A percentile compares a stretch with the other conserved stretches of the same genome.
phyloP scores from a whole-genome alignment of 495 filamentous ascomycete species.

The Penicillium macrosclerotiorum region DNA sequence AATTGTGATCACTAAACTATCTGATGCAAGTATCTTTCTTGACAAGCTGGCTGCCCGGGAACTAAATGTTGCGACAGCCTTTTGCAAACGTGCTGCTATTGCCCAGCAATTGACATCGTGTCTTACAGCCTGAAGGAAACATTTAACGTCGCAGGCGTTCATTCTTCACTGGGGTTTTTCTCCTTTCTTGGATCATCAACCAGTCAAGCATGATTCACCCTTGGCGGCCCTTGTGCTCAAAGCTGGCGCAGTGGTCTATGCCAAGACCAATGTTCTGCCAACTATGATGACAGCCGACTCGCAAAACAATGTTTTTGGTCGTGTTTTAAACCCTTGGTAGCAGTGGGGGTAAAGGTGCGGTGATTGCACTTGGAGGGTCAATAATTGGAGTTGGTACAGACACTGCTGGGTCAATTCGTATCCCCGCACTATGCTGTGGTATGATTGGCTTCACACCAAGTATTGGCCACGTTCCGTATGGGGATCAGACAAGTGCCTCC shows the following conservation, averaged over 20 bases:
- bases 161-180: constrained; percentile 25
- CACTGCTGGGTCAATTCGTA: constrained; percentile 60
- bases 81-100: constrained; percentile 52
- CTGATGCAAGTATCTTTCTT: constrained; percentile 1
- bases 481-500: constrained; percentile 33
- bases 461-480: constrained; percentile 49
- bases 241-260: constrained; percentile 25
- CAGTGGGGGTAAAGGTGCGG: constrained; percentile 62
- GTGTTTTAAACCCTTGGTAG: constrained; percentile 57
- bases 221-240: constrained; percentile 20
- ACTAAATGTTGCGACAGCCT: constrained; percentile 47
- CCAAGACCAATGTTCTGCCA: constrained; percentile 42
- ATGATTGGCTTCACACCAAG: constrained; percentile 62
- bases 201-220: constrained; percentile 33
- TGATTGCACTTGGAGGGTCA: constrained; percentile 56
- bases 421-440: constrained; percentile 60
- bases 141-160: constrained; percentile 50
- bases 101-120: constrained; percentile 46
- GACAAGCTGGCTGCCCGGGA: constrained; percentile 23
- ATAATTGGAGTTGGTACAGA: constrained; percentile 65
- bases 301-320: constrained; percentile 37
- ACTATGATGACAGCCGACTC: constrained; percentile 50
- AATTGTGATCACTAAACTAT: constrained; percentile 1
- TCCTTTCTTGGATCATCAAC: constrained; percentile 53
- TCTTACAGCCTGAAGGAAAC: constrained; percentile 65